phyloP scores from a whole-genome alignment of 2,329 filamentous ascomycete species.

The Penicillium sp. region DNA sequence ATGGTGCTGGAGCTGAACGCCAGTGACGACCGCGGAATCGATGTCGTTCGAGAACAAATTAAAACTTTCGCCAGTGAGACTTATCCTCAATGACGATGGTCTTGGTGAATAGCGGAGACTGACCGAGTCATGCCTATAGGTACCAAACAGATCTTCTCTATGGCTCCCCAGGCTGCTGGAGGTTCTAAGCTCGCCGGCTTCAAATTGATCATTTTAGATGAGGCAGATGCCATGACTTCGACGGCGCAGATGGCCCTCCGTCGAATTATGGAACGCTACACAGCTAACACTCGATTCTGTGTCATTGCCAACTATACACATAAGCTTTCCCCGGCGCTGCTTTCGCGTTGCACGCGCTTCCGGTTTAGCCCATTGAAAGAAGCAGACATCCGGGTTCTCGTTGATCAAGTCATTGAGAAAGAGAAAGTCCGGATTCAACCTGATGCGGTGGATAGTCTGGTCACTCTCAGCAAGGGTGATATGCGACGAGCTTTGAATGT shows the following conservation, averaged over 20 bases:
- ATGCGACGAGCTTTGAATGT: constrained; percentile 96
- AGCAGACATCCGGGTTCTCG: constrained; percentile 77
- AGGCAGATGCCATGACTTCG: constrained; percentile 99
- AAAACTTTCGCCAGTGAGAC: constrained; percentile 86
- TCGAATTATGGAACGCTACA: constrained; percentile 99
- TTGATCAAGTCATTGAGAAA: constrained; percentile 87
- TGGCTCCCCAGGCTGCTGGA: constrained; percentile 52
- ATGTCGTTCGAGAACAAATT: constrained; percentile 97
- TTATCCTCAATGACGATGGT: not conserved
- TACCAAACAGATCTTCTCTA: constrained; percentile 96
- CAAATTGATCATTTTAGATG: constrained; percentile 96
- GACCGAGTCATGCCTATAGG: constrained; percentile 29
- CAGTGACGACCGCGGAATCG: constrained; percentile 95
- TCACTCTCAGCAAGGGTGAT: constrained; percentile 88
- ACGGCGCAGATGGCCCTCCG: constrained; percentile 97
- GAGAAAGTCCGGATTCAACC: constrained; percentile 82
- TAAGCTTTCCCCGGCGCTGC: constrained; percentile 88
- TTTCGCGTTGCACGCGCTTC: constrained; percentile 93
- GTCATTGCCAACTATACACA: constrained; percentile 99
- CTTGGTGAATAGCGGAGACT: not conserved
- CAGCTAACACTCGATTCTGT: constrained; percentile 94
- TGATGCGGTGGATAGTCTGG: constrained; percentile 80
- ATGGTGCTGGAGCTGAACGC: constrained; percentile 99
- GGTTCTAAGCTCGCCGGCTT: constrained; percentile 68
- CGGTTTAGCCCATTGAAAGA: constrained; percentile 93